A percentile compares a stretch with the other conserved stretches of the same genome.
phyloP scores from a whole-genome alignment of 257 asterid genomes.

The Solanum megistacrolobum region DNA sequence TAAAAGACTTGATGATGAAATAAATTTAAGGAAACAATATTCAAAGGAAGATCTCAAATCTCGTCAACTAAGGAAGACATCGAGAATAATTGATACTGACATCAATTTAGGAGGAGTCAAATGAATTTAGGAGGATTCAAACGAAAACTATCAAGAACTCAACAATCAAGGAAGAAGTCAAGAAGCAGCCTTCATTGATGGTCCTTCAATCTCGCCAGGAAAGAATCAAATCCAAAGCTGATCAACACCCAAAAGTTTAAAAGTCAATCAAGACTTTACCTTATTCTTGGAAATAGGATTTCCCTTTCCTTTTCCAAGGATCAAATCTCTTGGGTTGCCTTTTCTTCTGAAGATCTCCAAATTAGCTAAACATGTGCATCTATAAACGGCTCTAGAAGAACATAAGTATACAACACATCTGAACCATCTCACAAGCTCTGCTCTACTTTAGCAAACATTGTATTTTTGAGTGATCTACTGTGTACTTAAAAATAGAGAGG shows the following conservation, averaged over 20 bases:
- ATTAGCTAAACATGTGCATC: not conserved
- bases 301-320: not conserved
- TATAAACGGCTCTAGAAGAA: not conserved
- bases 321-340: not conserved
- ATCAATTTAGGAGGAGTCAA: not conserved
- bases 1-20: not conserved
- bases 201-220: not conserved
- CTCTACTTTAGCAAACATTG: not conserved
- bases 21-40: not conserved
- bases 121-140: not conserved
- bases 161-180: not conserved
- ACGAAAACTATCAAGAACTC: not conserved
- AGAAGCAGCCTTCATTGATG: not conserved
- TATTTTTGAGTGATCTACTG: not conserved
- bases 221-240: not conserved
- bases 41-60: not conserved
- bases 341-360: not conserved
- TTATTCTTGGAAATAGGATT: not conserved
- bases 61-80: not conserved
- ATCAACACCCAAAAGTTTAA: not conserved
- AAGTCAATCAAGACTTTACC: not conserved
- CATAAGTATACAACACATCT: not conserved
- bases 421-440: not conserved
- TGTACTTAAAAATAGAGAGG: not conserved
- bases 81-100: not conserved